Evolutionary conservation across 345 rosid genomes (phyloP).

Genomic region (Corymbia maculata): DNA sequence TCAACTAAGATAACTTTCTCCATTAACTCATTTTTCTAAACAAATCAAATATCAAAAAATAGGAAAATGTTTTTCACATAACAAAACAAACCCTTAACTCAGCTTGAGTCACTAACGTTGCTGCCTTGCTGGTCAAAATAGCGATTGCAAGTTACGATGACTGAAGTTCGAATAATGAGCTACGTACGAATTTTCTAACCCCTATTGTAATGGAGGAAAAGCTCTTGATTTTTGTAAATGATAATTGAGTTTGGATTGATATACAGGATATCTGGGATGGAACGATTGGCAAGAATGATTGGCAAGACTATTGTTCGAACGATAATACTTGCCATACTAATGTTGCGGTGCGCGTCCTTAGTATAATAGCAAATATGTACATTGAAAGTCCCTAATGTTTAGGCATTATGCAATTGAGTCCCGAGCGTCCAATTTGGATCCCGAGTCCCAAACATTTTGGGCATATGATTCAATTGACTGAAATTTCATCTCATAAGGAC

Average conservation of each 20-base stretch:
- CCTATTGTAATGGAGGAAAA: not conserved
- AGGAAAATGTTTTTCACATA: too few species aligned
- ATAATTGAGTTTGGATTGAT: not conserved
- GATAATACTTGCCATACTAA: conserved; percentile 30
- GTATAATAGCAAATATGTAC: not conserved
- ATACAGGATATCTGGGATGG: conserved; percentile 62
- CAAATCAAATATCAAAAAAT: not conserved
- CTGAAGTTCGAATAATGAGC: not conserved
- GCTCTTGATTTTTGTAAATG: not conserved
- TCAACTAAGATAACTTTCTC: too few species aligned
- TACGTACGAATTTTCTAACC: not conserved
- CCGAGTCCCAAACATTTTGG: not conserved
- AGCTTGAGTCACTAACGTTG: not conserved
- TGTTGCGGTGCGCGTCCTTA: not conserved
- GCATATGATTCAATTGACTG: accelerated
- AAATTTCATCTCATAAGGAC: not conserved
- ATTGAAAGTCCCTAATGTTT: not conserved
- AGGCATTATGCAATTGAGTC: not conserved
- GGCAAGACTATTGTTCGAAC: conserved; percentile 23
- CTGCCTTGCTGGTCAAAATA: not conserved
- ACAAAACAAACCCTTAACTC: not conserved
- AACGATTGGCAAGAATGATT: not conserved
- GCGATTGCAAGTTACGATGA: not conserved
- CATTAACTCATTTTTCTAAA: accelerated
- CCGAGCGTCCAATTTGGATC: accelerated